phyloP scores from a whole-genome alignment of 345 rosid species.

The Hibiscus trionum region DNA sequence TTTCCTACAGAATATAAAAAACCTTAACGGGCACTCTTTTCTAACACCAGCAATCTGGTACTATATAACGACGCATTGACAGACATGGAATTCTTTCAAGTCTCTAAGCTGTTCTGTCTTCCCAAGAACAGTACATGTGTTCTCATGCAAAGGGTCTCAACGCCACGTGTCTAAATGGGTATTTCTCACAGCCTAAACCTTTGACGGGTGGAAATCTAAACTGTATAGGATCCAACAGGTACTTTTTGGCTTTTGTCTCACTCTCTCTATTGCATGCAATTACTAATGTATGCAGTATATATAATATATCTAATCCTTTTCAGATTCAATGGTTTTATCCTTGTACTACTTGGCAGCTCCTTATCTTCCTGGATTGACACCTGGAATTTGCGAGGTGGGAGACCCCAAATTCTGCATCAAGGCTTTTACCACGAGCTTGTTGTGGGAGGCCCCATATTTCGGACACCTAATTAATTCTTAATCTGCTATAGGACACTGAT shows the following conservation, averaged over 20 bases:
- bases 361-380: not conserved
- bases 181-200: not conserved
- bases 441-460: too few species aligned
- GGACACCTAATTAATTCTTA: too few species aligned
- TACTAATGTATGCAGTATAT: too few species aligned
- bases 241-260: not conserved
- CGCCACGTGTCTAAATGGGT: conserved; percentile 29
- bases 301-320: too few species aligned
- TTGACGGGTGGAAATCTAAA: conserved; percentile 20
- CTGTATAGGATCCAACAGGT: not conserved
- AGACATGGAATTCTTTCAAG: not conserved
- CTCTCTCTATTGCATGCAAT: not conserved
- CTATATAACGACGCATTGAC: not conserved
- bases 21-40: not conserved
- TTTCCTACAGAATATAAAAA: not conserved
- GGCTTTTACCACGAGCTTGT: too few species aligned
- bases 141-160: not conserved
- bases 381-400: conserved; percentile 1
- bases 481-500: too few species aligned
- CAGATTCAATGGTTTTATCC: not conserved
- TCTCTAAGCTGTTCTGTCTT: conserved; percentile 14
- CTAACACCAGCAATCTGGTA: not conserved
- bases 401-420: not conserved
- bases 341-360: not conserved
- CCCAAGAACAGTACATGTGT: conserved; percentile 8